Base-by-base conservation (phyloP, 1,139 yeast species). In the Candida sanyaensis region DNA sequence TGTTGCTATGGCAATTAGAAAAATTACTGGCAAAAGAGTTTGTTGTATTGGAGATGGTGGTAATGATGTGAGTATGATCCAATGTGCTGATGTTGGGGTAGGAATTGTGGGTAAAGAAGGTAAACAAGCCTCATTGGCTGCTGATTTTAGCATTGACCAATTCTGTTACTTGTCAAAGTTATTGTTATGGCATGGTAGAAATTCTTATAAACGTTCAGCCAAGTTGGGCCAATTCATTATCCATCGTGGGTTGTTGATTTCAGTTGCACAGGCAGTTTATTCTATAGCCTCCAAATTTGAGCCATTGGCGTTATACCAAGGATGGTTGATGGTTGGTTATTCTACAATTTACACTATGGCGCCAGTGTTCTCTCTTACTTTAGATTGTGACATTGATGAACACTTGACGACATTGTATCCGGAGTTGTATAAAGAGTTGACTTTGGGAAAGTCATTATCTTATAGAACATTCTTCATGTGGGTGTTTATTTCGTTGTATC, bases 11-110 rank as follows among this genome's bases (percentile, higher is more conserved):
- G 72, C 86, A 55, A 95, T 95, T 54, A 80, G 92, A 56, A 81
- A 81, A 50, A 70, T 81, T 32, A 93, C 99, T 0, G 88, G 90
- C 6, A 90, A 89, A 61, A 74, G 99, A 46, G 97, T 92, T 3
- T 92, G 98, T 58, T 93, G 99, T 64, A 95, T 95, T 58, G 99
- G 99, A 45, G 99, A 95, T 67, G 99, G 99, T 56, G 99, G 99
- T 58, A 95, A 95, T 61, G 99, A 95, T 67, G 99, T 95, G 34
- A 88, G 96, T 59, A 95, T 95, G 99, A 95, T 95, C 57, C 99
- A 93, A 68, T 88, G 96, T 58, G 99, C 99, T 0, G 97, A 95
- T 70, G 97, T 95, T 9, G 99, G 99, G 49, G 96, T 95, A 37
- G 99, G 99, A 47, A 93, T 95, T 57, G 99, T 93, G 26, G 99